phyloP scores from a whole-genome alignment of 257 asterid species.

The Linderniella brevidens region DNA sequence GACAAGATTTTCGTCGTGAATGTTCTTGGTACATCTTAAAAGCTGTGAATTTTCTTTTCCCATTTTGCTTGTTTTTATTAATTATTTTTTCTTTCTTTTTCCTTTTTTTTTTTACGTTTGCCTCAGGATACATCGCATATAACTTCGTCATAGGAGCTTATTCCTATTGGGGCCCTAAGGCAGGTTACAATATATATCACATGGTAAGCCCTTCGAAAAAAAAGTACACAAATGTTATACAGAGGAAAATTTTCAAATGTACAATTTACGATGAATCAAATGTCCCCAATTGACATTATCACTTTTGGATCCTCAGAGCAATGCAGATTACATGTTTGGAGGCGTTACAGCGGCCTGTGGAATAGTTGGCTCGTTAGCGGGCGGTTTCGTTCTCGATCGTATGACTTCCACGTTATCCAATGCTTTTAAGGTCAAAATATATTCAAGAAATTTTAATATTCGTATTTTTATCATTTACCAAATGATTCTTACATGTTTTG shows the following conservation, averaged over 20 bases:
- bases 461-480: no score
- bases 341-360: conserved; percentile 84
- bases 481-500: not conserved
- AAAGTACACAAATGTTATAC: not conserved
- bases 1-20: conserved; percentile 73
- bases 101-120: not conserved
- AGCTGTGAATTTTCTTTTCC: not conserved
- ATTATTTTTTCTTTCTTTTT: not conserved
- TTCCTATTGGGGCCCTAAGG: conserved; percentile 99
- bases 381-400: conserved; percentile 63
- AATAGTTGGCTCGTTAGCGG: conserved; percentile 81
- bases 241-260: no score
- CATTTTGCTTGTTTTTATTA: not conserved
- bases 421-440: conserved; percentile 81
- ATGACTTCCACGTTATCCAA: conserved; percentile 61
- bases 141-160: conserved; percentile 95
- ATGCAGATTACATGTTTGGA: conserved; percentile 85
- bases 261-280: no score
- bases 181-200: conserved; percentile 80
- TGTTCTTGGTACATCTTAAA: conserved; percentile 54
- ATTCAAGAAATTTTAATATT: not conserved
- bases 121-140: conserved; percentile 84
- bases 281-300: no score
- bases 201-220: conserved; percentile 46
- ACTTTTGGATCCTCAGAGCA: conserved; percentile 22